Percentiles rank a stretch among this genome's conserved stretches.
These are phyloP conservation scores for Lentinula raphanica DNA, from an alignment of 768 basidiomycete genomes.

Conservation along the genomic window DNA sequence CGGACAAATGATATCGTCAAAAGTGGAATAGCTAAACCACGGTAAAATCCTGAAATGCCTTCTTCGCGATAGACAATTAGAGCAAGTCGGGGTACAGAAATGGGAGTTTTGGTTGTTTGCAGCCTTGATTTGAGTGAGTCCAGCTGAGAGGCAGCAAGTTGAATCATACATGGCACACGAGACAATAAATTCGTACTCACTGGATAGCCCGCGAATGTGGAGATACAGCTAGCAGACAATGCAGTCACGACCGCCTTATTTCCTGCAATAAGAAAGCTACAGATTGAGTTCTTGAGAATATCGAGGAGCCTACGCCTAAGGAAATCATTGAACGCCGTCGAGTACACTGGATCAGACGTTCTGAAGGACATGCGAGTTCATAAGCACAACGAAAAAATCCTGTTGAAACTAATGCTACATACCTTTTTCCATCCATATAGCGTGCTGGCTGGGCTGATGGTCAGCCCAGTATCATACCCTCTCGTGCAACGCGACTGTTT, in stretches of 20 bases:
- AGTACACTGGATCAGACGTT: slow-evolving; percentile 57
- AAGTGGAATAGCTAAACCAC: slow-evolving; percentile 88
- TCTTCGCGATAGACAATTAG: slow-evolving; percentile 75
- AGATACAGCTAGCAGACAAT: slow-evolving; percentile 85
- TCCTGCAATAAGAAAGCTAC: slow-evolving; percentile 32
- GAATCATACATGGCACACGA: not conserved
- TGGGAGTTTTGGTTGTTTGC: slow-evolving; percentile 74
- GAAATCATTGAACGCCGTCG: slow-evolving; percentile 55
- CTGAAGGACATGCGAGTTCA: slow-evolving; percentile 30
- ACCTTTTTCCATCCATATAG: slow-evolving; percentile 81
- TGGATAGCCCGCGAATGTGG: slow-evolving; percentile 90
- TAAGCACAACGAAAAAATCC: not conserved
- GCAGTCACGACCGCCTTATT: slow-evolving; percentile 89
- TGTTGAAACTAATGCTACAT: slow-evolving; percentile 15
- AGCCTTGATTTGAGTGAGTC: slow-evolving; percentile 93
- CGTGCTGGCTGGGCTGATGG: slow-evolving; percentile 56
- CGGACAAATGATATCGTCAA: slow-evolving; percentile 96
- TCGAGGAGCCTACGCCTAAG: slow-evolving; percentile 51
- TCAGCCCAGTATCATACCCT: slow-evolving; percentile 69
- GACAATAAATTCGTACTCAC: slow-evolving; percentile 25
- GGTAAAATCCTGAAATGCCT: slow-evolving; percentile 85
- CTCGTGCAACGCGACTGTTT: slow-evolving; percentile 39
- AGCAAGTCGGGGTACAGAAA: slow-evolving; percentile 70
- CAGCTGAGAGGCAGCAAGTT: slow-evolving; percentile 42
- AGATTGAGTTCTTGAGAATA: slow-evolving; percentile 7